Conservation (phyloP, 2,329 filamentous ascomycete species). For the Trichoderma sp. region DNA sequence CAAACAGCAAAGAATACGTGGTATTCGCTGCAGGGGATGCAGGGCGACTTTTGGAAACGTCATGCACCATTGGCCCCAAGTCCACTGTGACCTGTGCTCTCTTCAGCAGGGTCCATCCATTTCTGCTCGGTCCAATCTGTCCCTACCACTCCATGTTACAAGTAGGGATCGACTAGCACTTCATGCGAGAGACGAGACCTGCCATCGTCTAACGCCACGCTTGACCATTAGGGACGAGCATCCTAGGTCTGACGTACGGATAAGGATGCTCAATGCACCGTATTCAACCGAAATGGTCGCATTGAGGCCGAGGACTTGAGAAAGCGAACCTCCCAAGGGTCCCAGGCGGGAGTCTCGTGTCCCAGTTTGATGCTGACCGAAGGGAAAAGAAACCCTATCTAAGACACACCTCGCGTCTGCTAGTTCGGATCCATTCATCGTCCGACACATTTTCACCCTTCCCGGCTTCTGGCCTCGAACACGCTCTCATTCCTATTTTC, state of each 20-base stretch:
- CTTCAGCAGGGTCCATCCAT: neutral
- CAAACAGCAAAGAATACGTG: neutral
- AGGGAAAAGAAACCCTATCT: slow-evolving; percentile 5
- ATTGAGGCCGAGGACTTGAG: neutral
- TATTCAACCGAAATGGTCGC: neutral
- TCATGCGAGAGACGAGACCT: neutral
- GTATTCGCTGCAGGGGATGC: slow-evolving; percentile 10
- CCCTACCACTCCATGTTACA: neutral
- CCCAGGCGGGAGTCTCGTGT: neutral
- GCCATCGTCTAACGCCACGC: slow-evolving; percentile 4
- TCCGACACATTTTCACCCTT: slow-evolving; percentile 7
- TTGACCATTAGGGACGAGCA: neutral
- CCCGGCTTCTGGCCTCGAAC: neutral
- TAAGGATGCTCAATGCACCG: neutral
- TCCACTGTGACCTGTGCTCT: neutral
- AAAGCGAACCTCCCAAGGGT: neutral
- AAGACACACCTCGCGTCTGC: slow-evolving; percentile 6
- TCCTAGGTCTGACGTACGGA: neutral
- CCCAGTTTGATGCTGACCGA: neutral
- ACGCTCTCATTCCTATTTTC: neutral
- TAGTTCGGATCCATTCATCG: slow-evolving; percentile 7
- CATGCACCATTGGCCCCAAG: neutral
- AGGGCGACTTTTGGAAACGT: neutral
- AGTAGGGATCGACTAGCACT: neutral
- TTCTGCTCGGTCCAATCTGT: slow-evolving; percentile 1